These are phyloP conservation scores for Omphalotus guepiniiformis DNA, from an alignment of 768 basidiomycete genomes.

Conservation along the genomic window DNA sequence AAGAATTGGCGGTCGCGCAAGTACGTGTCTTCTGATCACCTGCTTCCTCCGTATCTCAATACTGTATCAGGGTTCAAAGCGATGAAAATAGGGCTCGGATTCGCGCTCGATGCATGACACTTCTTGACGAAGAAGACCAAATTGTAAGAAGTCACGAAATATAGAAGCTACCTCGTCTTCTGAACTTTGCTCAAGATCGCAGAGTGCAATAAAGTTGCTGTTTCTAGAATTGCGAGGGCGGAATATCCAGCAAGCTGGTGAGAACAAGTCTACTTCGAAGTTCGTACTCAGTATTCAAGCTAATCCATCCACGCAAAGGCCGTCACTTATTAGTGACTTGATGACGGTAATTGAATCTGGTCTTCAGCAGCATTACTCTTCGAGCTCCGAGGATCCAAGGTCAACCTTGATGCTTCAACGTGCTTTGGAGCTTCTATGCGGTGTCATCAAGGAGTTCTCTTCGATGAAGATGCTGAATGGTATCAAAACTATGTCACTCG, in stretches of 20 bases:
- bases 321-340: conserved; percentile 51
- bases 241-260: conserved; percentile 78
- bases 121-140: conserved; percentile 77
- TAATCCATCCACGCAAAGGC: conserved; percentile 37
- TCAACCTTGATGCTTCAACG: conserved; percentile 53
- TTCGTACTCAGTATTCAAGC: not conserved
- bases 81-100: conserved; percentile 67
- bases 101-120: conserved; percentile 55
- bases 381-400: conserved; percentile 34
- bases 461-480: conserved; percentile 68
- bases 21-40: conserved; percentile 33
- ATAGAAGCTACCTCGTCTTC: not conserved
- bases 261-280: conserved; percentile 11
- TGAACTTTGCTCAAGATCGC: conserved; percentile 54
- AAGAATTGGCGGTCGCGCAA: conserved; percentile 76
- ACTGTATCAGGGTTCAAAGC: conserved; percentile 50
- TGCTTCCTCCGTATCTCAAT: conserved; percentile 10
- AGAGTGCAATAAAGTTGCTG: conserved; percentile 69
- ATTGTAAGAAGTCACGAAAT: conserved; percentile 43
- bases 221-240: conserved; percentile 70
- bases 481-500: conserved; percentile 61
- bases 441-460: conserved; percentile 66
- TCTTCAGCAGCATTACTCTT: conserved; percentile 45
- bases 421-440: conserved; percentile 59
- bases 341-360: conserved; percentile 50